Evolutionary conservation across 202 grass and related monocot genomes (phyloP).

Genomic region (Panicum virgatum): DNA sequence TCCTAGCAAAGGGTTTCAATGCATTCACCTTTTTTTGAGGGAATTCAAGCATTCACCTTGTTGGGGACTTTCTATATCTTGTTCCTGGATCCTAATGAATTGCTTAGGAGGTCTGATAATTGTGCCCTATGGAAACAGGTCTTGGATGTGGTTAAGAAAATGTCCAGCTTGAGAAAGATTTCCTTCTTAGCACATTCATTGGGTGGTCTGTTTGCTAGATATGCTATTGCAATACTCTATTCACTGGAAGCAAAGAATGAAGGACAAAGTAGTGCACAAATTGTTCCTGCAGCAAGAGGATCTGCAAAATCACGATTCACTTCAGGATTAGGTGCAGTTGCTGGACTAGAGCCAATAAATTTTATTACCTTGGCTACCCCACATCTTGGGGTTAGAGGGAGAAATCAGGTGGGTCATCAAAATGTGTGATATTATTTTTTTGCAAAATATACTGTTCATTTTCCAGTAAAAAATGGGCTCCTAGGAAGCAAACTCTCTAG

Average conservation of each 20-base stretch:
- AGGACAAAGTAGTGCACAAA: constrained; percentile 10
- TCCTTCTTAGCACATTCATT: constrained; percentile 88
- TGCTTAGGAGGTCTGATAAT: constrained; percentile 21
- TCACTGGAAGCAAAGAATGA: constrained; percentile 36
- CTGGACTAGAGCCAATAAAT: constrained; percentile 74
- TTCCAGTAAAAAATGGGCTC: neutral
- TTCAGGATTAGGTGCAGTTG: constrained; percentile 54
- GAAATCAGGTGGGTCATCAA: constrained; percentile 65
- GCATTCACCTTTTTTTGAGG: constrained; percentile 2
- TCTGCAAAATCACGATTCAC: constrained; percentile 16
- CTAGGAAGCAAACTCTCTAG: constrained; percentile 4
- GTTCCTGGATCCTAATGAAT: constrained; percentile 11
- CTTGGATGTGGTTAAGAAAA: constrained; percentile 64
- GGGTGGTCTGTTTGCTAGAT: constrained; percentile 89
- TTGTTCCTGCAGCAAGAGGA: constrained; percentile 12
- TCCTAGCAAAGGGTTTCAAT: constrained; percentile 25
- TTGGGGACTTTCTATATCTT: constrained; percentile 25
- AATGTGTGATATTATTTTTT: neutral
- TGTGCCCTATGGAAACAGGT: constrained; percentile 57
- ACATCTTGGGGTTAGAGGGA: constrained; percentile 95
- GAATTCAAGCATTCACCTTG: constrained; percentile 20
- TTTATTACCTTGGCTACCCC: constrained; percentile 95
- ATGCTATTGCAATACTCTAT: constrained; percentile 75
- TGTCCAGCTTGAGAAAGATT: constrained; percentile 67
- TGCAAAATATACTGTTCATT: no score